A percentile compares a stretch with the other conserved stretches of the same genome.
Evolutionary conservation across 202 grass and related monocot genomes (phyloP).

Genomic region (Panicum virgatum): DNA sequence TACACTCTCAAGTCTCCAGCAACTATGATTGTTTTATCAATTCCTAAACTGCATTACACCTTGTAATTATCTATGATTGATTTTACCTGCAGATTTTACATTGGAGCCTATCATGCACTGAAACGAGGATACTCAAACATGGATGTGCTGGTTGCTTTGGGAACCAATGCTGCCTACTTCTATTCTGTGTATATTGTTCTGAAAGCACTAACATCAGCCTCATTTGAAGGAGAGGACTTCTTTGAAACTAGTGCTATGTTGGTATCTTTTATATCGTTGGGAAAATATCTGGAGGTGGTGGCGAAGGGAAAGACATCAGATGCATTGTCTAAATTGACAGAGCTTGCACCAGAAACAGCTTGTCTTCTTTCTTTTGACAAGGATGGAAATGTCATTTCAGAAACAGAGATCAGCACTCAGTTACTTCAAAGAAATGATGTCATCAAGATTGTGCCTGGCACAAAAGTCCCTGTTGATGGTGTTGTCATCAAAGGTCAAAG

Average conservation of each 20-base stretch:
- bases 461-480: constrained; percentile 96
- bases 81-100: constrained; percentile 75
- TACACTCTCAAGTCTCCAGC: constrained; percentile 43
- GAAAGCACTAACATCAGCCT: constrained; percentile 69
- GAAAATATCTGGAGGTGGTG: constrained; percentile 92
- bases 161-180: constrained; percentile 98
- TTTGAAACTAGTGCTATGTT: constrained; percentile 99
- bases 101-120: constrained; percentile 93
- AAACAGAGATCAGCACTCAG: constrained; percentile 86
- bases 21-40: constrained; percentile 13
- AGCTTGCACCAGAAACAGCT: constrained; percentile 96
- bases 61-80: constrained; percentile 28
- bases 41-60: constrained; percentile 6
- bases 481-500: constrained; percentile 90
- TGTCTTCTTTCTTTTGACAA: constrained; percentile 69
- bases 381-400: constrained; percentile 78
- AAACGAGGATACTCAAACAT: constrained; percentile 94
- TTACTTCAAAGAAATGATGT: constrained; percentile 98
- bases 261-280: constrained; percentile 96
- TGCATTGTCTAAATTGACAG: constrained; percentile 86
- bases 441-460: constrained; percentile 96
- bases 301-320: constrained; percentile 98
- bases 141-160: constrained; percentile 96
- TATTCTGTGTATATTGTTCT: constrained; percentile 88
- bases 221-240: constrained; percentile 93